Percentiles rank a stretch among this genome's conserved stretches.
Conservation (phyloP, 257 asterid genomes). For the Leptodermis oblonga region DNA sequence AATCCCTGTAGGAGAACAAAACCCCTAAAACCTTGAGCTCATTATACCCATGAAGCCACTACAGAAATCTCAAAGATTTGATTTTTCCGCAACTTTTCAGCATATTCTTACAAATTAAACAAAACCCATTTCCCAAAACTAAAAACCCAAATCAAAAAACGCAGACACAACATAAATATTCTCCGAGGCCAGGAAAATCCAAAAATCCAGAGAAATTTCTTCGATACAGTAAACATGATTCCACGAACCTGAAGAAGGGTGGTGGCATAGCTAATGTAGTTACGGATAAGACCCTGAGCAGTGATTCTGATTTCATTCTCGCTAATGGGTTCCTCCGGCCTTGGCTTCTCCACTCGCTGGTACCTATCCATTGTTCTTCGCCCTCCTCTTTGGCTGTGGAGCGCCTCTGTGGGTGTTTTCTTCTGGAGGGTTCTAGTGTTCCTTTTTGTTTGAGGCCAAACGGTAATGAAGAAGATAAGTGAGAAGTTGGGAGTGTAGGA, state of each 20-base stretch:
- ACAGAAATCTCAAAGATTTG: conserved; percentile 3
- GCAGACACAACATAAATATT: not conserved
- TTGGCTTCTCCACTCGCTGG: conserved; percentile 53
- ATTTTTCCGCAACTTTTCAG: not conserved
- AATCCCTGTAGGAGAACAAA: not conserved
- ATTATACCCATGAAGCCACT: not conserved
- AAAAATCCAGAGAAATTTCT: not conserved
- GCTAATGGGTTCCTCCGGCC: conserved; percentile 40
- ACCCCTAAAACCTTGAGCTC: not conserved
- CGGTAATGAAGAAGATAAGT: conserved; percentile 1
- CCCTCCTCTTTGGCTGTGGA: not conserved
- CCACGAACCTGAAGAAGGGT: conserved; percentile 46
- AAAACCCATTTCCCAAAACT: conserved; percentile 1
- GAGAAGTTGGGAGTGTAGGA: not conserved
- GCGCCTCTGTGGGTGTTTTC: not conserved
- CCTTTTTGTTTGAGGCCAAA: conserved; percentile 17
- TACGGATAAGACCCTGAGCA: conserved; percentile 53
- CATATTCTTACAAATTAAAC: conserved; percentile 1
- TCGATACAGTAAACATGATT: not conserved
- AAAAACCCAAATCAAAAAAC: not conserved
- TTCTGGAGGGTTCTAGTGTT: conserved; percentile 17
- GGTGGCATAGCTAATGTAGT: conserved; percentile 52
- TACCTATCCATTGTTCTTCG: conserved; percentile 61
- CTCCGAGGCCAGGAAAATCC: not conserved
- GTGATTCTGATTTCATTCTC: conserved; percentile 68